Evolutionary conservation across 1,284 basidiomycete genomes (phyloP), one percentile per base, ranked within the genome.

Genomic region (Malassezia psittaci): DNA sequence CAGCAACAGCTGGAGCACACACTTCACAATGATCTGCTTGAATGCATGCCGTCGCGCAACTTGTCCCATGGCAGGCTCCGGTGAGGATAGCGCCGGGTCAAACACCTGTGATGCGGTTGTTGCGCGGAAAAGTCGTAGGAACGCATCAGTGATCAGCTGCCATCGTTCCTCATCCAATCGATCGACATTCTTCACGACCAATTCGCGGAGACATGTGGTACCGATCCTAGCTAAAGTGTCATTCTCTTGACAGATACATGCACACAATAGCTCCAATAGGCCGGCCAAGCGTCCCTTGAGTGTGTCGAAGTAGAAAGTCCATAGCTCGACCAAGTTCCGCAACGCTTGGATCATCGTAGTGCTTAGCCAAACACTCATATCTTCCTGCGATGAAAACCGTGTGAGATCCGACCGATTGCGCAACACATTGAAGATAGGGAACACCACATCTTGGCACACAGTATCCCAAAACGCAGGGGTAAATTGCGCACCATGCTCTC

Each of bases 11-110:
- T 99, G 94, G 34, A 99, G 81, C 29, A 99, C 94, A 76, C 94
- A 99, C 85, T 98, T 98, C 68, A 98, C 90, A 64, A 99, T 98
- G 76, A 99, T 96, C 77, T 98, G 93, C 75, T 91, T 89, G 83
- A 99, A 99, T 51, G 90, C 84, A 36, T 87, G 83, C 19, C 90
- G 84, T 54, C 94, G 84, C 65, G 89, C 88, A 2, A 51, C 16
- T 8, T 66, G 59, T 15, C 64, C 59, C 34, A 52, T 45, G 13
- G 52, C 52, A 11, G 45, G 52, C 69, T 94, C 90, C 7, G 45
- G 44, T 19, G 84, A 79, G 54, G 71, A 56, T 51, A 69, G 37
- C 86, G 83, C 45, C 90, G 79, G 63, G 80, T 99, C 93, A 72
- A 98, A 98, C 9, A 99, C 79, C 70, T 98, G 91, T 77, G 91